phyloP scores from a whole-genome alignment of 129 eudicot genomes.

The Glebionis coronaria region DNA sequence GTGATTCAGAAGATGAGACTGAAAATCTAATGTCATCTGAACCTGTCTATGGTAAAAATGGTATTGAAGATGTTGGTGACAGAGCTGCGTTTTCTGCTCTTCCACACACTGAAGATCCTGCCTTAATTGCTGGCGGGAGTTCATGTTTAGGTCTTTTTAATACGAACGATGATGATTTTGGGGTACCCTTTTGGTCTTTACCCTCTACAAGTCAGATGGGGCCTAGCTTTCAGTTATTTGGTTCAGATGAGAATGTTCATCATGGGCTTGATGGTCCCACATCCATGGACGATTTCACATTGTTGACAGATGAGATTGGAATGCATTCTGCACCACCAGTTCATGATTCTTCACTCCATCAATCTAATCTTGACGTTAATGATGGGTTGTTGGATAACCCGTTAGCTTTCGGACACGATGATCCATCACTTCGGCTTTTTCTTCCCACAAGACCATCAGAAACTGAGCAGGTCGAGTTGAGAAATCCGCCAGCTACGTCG shows the following conservation, averaged over 20 bases:
- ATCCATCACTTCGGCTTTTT: conserved; percentile 87
- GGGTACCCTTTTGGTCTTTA: conserved; percentile 60
- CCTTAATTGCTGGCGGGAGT: conserved; percentile 37
- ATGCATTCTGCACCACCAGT: conserved; percentile 49
- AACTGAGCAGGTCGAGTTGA: conserved; percentile 39
- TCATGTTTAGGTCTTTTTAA: conserved; percentile 58
- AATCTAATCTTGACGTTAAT: conserved; percentile 42
- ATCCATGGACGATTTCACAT: conserved; percentile 48
- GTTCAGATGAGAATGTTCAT: conserved; percentile 53
- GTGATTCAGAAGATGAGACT: conserved; percentile 89
- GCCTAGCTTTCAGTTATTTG: conserved; percentile 64
- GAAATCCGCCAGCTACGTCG: conserved; percentile 49
- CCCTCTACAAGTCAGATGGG: conserved; percentile 61
- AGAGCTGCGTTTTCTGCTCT: conserved; percentile 5
- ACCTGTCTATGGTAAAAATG: not conserved
- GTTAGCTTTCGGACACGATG: conserved; percentile 70
- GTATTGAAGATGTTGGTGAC: conserved; percentile 5
- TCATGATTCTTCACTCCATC: conserved; percentile 49
- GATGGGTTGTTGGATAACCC: conserved; percentile 73
- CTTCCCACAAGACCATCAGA: conserved; percentile 81
- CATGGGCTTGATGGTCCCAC: conserved; percentile 39
- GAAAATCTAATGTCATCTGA: conserved; percentile 24
- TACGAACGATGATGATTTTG: conserved; percentile 59
- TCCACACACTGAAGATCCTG: conserved; percentile 45
- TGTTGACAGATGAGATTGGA: conserved; percentile 47